phyloP scores from a whole-genome alignment of 352 stramenopile species.

The Lagenidium giganteum region DNA sequence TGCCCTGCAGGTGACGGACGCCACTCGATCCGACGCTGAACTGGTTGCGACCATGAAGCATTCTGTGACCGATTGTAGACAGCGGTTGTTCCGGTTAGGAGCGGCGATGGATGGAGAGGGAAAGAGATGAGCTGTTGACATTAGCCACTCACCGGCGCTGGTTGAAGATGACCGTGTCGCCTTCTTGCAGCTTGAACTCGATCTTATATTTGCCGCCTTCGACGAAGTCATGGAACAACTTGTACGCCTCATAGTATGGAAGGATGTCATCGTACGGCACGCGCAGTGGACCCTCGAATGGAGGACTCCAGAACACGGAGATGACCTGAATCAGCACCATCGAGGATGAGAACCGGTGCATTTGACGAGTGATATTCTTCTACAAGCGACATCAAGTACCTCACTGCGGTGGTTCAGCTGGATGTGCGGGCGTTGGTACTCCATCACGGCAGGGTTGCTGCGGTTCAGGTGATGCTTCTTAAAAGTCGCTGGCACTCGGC shows the following conservation, averaged over 20 bases:
- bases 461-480: conserved; percentile 91
- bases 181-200: conserved; percentile 74
- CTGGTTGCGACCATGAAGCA: conserved; percentile 76
- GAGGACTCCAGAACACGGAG: conserved; percentile 91
- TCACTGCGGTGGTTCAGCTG: conserved; percentile 78
- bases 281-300: conserved; percentile 91
- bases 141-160: conserved; percentile 39
- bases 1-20: conserved; percentile 78
- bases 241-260: conserved; percentile 82
- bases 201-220: conserved; percentile 62
- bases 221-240: conserved; percentile 75
- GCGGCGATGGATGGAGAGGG: too few species aligned
- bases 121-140: too few species aligned
- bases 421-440: conserved; percentile 93
- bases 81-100: too few species aligned
- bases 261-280: conserved; percentile 69
- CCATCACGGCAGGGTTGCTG: conserved; percentile 86
- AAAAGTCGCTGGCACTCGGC: conserved; percentile 90
- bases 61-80: too few species aligned
- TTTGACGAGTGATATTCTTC: too few species aligned
- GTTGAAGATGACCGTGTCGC: conserved; percentile 84
- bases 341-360: not conserved
- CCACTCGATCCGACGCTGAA: conserved; percentile 66
- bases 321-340: conserved; percentile 44
- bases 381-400: conserved; percentile 19